These are phyloP conservation scores for Candida oleophila DNA, from an alignment of 805 yeast genomes.

Conservation along the genomic window DNA sequence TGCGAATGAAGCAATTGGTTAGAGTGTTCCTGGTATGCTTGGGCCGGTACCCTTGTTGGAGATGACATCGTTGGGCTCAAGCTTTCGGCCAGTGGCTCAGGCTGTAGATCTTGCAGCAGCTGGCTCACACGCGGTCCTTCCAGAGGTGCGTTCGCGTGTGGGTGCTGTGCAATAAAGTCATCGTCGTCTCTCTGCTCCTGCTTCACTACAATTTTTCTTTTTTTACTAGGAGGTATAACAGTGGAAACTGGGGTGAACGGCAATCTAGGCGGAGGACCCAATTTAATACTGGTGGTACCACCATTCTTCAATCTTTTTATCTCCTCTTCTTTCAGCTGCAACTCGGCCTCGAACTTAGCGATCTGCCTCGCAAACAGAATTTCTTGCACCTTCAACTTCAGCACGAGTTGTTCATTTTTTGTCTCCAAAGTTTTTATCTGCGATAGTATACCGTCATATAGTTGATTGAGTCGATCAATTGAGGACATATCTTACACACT, in stretches of 20 bases:
- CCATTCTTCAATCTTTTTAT: neutral
- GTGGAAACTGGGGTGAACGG: conserved; percentile 1
- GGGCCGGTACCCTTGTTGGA: too few species aligned
- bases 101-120: neutral
- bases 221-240: neutral
- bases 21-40: too few species aligned
- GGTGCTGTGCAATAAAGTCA: neutral
- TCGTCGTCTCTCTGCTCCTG: neutral
- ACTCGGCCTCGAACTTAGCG: neutral
- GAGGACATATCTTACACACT: neutral
- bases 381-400: neutral
- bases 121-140: neutral
- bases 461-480: neutral
- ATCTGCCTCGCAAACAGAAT: neutral
- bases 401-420: neutral
- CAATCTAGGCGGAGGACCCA: neutral
- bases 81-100: too few species aligned
- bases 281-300: neutral
- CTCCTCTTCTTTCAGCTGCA: neutral
- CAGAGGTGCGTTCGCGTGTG: neutral
- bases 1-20: too few species aligned
- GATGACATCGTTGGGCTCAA: too few species aligned
- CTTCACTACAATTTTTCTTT: neutral
- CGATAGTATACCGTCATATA: neutral
- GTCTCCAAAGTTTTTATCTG: neutral